Conservation (phyloP, 306 rosid species). For the Luffa aegyptiaca region DNA sequence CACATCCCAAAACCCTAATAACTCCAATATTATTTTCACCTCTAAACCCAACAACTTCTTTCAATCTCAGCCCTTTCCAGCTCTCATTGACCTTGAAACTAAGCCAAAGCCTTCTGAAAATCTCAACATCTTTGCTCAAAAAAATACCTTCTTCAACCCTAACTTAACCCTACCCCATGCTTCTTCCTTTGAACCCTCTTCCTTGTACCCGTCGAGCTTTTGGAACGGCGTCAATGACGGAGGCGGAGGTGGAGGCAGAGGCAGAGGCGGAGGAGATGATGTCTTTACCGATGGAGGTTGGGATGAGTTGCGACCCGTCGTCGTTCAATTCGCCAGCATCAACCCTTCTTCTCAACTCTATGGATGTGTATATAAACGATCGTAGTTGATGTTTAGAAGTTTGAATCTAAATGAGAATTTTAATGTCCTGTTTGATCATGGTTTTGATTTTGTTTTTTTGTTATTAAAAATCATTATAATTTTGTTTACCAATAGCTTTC, state of each 20-base stretch:
- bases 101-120: slow-evolving; percentile 9
- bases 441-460: neutral
- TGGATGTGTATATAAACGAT: neutral
- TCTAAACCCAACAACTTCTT: slow-evolving; percentile 17
- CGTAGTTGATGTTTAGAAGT: neutral
- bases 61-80: neutral
- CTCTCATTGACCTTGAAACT: neutral
- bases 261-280: slow-evolving; percentile 29
- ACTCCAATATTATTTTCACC: slow-evolving; percentile 17
- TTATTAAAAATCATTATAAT: too few relatives aligned
- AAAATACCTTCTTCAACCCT: slow-evolving; percentile 14
- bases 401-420: neutral
- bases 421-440: neutral
- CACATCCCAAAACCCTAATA: slow-evolving; percentile 8
- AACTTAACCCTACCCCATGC: neutral
- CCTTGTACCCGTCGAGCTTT: slow-evolving; percentile 13
- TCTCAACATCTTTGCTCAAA: slow-evolving; percentile 25
- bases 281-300: slow-evolving; percentile 39
- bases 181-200: neutral
- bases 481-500: too few relatives aligned
- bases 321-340: slow-evolving; percentile 39
- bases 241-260: slow-evolving; percentile 20
- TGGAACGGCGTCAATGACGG: slow-evolving; percentile 12
- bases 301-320: slow-evolving; percentile 58
- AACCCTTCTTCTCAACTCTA: slow-evolving; percentile 14